Base-by-base conservation (phyloP, 2,329 filamentous ascomycete genomes). In the Boeremia exigua region DNA sequence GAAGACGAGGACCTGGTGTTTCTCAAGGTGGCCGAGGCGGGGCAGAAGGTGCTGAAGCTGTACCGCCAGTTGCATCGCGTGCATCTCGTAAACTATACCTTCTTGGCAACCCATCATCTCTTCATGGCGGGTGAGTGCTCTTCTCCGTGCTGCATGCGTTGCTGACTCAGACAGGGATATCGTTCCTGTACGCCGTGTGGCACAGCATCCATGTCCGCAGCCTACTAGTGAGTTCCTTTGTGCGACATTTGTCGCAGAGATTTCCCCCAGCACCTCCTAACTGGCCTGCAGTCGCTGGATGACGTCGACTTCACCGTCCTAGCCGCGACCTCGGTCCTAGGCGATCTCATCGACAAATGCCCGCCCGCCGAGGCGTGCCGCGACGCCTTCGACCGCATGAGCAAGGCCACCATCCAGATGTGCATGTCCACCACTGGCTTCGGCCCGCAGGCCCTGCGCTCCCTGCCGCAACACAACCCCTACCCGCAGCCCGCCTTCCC, bases 281-380 rank as follows among this genome's bases (percentile, higher is more conserved):
- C 46, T 34, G 47, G 44, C 55, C 58, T 56, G 56, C 62, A 84
- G 82, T 91, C 89, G 7, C 89, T 96, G 79, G 93, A 98, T 69
- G 94, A 98, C 73, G 92, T 98, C n/a, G 94, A 98, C 73, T 96
- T 96, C 68, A 98, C 94, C 0, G 91, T 98, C 8, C 82, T 97
- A 44, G 92, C 93, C 8, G 94, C 93, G 19, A 97, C 92, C 44
- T 97, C 94, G 1, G 92, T 98, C 8, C 87, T 98, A 38, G 89
- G 87, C 5, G 95, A 97, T 70, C 82, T 98, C 60, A 93, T 96
- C 62, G 91, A 96, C 63, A 96, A 96, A 74, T 98, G 95, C 65
- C 93, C 94, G 0, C 94, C 94, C 0, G 94, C 94, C 29, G 93
- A 97, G 80, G 92, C 93, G 10, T 98, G 94, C 74, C 87, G 92